Evolutionary conservation across 2,329 filamentous ascomycete genomes (phyloP), one percentile per base, ranked within the genome.

Genomic region (Waltergamsia citrina): DNA sequence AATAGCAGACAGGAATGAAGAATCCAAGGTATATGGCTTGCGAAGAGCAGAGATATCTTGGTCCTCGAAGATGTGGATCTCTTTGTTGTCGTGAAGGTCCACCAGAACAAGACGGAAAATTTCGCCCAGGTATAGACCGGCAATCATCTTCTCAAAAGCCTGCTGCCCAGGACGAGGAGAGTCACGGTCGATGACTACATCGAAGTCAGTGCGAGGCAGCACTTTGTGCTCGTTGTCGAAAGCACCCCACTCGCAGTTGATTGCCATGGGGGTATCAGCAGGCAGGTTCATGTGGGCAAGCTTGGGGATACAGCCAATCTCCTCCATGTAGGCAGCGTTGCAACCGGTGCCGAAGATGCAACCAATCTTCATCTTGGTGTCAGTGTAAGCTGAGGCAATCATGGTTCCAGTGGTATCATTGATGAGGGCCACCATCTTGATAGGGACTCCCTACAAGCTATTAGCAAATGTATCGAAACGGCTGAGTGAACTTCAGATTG

Each of bases 291-390:
- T 74, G 63, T 95, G 78, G 9, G 83, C 85, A 35, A 98, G 76
- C 70, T 98, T 98, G 43, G 88, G 90, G 43, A 98, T 86, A 10
- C 81, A 85, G 43, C 86, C 87, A 43, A 77, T 85, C 51, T 93
- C 64, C 62, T 98, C 92, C 83, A 98, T 94, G 66, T 98, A 98
- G 25, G 92, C 92, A 26, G 90, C 92, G 52, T 98, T 98, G 65
- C 92, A 95, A 39, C 92, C 92, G 10, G 92, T 98, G 48, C 92
- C 92, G 51, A 98, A 98, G 54, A 98, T 98, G 61, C 90, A 95
- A 36, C 92, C 92, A 50, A 96, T 92, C 63, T 79, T 87, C 75
- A 95, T 93, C 46, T 80, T 77, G 29, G 80, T 67, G 54, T 98
- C 88, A n/a, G 90, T 96, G 63, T 98, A 98, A 20, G 86, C 82